Evolutionary conservation across 75 land plant genomes (phyloP).

Genomic region (Isoetes taiwanensis): DNA sequence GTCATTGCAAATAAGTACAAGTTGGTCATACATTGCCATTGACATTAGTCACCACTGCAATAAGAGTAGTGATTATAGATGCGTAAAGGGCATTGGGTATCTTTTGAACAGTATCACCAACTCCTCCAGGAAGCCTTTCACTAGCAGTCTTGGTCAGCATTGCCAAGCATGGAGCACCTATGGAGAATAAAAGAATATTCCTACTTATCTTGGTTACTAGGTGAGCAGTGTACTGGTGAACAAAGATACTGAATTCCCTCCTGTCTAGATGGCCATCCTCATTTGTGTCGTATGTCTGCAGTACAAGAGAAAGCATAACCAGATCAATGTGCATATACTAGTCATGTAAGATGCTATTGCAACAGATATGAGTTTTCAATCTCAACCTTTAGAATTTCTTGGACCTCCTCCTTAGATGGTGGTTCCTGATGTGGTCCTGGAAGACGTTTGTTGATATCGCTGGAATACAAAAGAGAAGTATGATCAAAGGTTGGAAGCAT

Average conservation of each 20-base stretch:
- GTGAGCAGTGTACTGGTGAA: constrained; percentile 40
- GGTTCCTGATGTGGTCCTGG: constrained; percentile 87
- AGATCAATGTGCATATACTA: not conserved
- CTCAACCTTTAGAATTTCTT: constrained; percentile 41
- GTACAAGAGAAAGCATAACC: not conserved
- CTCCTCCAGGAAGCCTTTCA: constrained; percentile 50
- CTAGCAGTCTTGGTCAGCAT: constrained; percentile 53
- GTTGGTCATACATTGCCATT: no score
- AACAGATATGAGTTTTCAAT: not conserved
- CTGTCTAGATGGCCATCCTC: constrained; percentile 51
- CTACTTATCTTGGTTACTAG: constrained; percentile 27
- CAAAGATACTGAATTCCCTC: constrained; percentile 45
- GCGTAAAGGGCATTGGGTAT: constrained; percentile 58
- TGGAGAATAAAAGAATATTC: constrained; percentile 40
- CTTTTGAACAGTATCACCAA: constrained; percentile 53
- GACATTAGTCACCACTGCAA: no score
- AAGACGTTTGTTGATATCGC: constrained; percentile 79
- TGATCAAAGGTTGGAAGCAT: not conserved
- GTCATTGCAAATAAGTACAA: no score
- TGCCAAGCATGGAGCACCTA: constrained; percentile 61
- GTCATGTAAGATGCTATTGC: not conserved
- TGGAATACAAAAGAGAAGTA: constrained; percentile 19
- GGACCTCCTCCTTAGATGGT: constrained; percentile 49
- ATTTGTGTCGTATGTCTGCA: constrained; percentile 52
- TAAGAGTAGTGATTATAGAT: constrained; percentile 45